Evolutionary conservation across 2,329 filamentous ascomycete species (phyloP).

Genomic region (Zymoseptoria passerinii): DNA sequence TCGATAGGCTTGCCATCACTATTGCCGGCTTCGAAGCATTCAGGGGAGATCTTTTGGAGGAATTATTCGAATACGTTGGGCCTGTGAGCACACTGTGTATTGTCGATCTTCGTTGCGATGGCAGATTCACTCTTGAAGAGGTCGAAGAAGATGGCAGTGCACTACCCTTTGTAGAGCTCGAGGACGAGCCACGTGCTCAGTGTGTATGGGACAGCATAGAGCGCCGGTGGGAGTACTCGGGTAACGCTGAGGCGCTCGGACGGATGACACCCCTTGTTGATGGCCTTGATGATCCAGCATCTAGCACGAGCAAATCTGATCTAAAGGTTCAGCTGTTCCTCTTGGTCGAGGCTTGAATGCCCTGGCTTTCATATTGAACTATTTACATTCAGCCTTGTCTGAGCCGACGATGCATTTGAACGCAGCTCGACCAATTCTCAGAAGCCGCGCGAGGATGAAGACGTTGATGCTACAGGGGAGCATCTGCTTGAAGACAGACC

Average conservation of each 20-base stretch:
- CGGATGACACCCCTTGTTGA: not conserved
- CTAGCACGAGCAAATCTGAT: not conserved
- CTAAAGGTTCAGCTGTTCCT: not conserved
- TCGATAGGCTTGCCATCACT: not conserved
- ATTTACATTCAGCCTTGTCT: not conserved
- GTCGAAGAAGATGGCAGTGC: not conserved
- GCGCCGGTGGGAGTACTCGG: not conserved
- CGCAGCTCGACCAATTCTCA: not conserved
- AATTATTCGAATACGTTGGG: not conserved
- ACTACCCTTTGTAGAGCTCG: not conserved
- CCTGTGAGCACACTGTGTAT: not conserved
- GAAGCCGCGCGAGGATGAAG: not conserved
- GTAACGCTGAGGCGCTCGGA: not conserved
- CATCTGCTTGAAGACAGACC: too few species aligned
- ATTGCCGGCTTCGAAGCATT: not conserved
- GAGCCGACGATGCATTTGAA: not conserved
- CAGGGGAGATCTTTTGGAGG: not conserved
- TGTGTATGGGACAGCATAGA: not conserved
- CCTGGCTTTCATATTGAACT: not conserved
- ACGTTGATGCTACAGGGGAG: not conserved
- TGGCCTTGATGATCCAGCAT: not conserved
- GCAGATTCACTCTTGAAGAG: not conserved
- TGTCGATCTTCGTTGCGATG: not conserved
- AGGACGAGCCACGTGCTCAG: not conserved
- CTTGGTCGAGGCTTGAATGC: not conserved